A percentile compares a stretch with the other conserved stretches of the same genome.
These are phyloP conservation scores for Synchytrium microbalum DNA, from an alignment of 371 early-diverging fungal species.

Conservation along the genomic window DNA sequence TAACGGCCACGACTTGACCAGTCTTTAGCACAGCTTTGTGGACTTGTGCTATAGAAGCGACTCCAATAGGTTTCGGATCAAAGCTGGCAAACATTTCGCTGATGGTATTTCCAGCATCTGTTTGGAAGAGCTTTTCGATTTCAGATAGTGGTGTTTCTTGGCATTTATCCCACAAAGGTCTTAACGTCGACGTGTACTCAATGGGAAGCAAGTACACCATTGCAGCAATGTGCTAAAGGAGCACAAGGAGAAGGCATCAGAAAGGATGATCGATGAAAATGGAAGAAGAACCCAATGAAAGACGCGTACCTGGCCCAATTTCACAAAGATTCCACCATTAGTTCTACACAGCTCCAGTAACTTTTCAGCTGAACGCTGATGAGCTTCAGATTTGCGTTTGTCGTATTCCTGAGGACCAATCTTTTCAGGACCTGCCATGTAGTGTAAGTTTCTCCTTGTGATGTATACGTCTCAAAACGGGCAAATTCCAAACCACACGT, in stretches of 20 bases:
- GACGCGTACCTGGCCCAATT: conserved; percentile 47
- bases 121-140: conserved; percentile 56
- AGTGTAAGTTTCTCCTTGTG: conserved; percentile 31
- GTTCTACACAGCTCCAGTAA: conserved; percentile 43
- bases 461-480: conserved; percentile 38
- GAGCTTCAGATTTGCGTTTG: conserved; percentile 26
- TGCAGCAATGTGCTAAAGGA: conserved; percentile 69
- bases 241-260: background rate
- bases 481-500: background rate
- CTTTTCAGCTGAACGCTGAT: conserved; percentile 42
- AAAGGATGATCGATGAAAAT: background rate
- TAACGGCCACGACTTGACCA: conserved; percentile 71
- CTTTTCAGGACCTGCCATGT: conserved; percentile 31
- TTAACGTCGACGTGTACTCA: conserved; percentile 83
- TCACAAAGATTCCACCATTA: conserved; percentile 80
- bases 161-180: conserved; percentile 78
- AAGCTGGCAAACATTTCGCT: conserved; percentile 59
- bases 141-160: conserved; percentile 62
- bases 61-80: conserved; percentile 69
- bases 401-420: conserved; percentile 34
- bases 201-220: conserved; percentile 77
- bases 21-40: conserved; percentile 57
- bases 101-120: conserved; percentile 57
- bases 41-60: conserved; percentile 81
- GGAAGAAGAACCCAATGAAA: background rate